phyloP scores from a whole-genome alignment of 2,329 filamentous ascomycete species.

The Colletotrichum plurivorum region DNA sequence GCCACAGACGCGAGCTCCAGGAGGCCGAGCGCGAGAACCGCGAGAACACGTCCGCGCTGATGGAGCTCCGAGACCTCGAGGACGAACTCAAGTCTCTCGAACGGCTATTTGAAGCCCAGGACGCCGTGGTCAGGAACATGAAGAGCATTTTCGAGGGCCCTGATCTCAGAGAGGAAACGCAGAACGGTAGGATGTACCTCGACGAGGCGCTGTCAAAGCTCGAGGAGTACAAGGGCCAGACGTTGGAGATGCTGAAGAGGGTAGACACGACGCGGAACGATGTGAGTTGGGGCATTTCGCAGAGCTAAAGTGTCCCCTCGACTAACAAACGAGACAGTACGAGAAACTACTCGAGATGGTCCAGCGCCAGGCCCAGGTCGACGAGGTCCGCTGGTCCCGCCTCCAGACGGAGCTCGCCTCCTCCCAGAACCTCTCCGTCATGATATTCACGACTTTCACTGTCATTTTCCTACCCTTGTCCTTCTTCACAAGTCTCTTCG shows the following conservation, averaged over 20 bases:
- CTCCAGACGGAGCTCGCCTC: constrained; percentile 74
- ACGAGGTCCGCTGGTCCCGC: constrained; percentile 74
- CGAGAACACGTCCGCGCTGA: constrained; percentile 72
- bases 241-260: constrained; percentile 70
- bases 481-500: constrained; percentile 76
- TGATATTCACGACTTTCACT: constrained; percentile 76
- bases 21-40: constrained; percentile 70
- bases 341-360: constrained; percentile 78
- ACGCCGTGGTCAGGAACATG: constrained; percentile 57
- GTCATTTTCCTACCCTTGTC: constrained; percentile 75
- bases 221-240: constrained; percentile 67
- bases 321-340: constrained; percentile 51
- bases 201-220: constrained; percentile 66
- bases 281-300: not conserved
- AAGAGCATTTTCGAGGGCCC: constrained; percentile 15
- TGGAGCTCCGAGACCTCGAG: constrained; percentile 75
- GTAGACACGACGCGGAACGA: constrained; percentile 71
- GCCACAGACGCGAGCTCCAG: constrained; percentile 52
- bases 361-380: constrained; percentile 76
- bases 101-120: constrained; percentile 71
- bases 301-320: fast-evolving
- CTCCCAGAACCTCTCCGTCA: constrained; percentile 73
- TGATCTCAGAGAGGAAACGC: constrained; percentile 4
- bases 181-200: constrained; percentile 56
- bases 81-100: constrained; percentile 72